Conservation (phyloP, 495 filamentous ascomycete genomes). For the Echria macrotheca region DNA sequence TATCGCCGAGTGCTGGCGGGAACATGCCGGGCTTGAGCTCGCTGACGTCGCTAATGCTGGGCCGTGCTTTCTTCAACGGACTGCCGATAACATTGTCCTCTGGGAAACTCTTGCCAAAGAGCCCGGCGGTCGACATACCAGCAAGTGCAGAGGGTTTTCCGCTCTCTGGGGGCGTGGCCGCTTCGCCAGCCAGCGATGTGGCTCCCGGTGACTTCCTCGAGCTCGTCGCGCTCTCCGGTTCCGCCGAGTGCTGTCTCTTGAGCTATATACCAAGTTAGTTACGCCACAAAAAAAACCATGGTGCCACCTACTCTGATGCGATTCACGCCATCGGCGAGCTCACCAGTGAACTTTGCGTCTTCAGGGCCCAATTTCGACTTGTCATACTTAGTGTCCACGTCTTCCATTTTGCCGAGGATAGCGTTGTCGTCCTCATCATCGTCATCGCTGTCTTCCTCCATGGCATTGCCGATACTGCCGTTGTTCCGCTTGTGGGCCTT, state of each 20-base stretch:
- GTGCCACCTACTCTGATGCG: conserved; percentile 92
- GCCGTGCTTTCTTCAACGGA: conserved; percentile 77
- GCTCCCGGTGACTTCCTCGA: conserved; percentile 36
- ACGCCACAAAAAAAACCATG: conserved; percentile 13
- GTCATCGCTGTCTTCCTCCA: conserved; percentile 57
- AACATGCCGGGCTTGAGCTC: conserved; percentile 45
- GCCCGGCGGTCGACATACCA: conserved; percentile 22
- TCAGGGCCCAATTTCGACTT: conserved; percentile 58
- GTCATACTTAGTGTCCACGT: conserved; percentile 66
- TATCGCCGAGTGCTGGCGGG: conserved; percentile 38
- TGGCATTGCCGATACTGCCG: conserved; percentile 33
- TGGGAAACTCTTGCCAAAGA: conserved; percentile 30
- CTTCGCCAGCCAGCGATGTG: conserved; percentile 24
- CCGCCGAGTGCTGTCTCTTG: conserved; percentile 89
- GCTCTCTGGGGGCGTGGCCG: conserved; percentile 25
- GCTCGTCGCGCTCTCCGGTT: conserved; percentile 53
- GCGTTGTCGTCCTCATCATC: conserved; percentile 75
- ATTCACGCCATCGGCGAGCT: conserved; percentile 83
- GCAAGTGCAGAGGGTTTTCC: conserved; percentile 2
- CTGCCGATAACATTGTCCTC: conserved; percentile 58
- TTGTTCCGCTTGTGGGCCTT: conserved; percentile 56
- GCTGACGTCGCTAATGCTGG: conserved; percentile 48
- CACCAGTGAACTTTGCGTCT: conserved; percentile 75
- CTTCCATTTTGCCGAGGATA: conserved; percentile 61
- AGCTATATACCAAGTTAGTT: conserved; percentile 52